Evolutionary conservation across 495 filamentous ascomycete species (phyloP), one percentile per base, ranked within the genome.

Genomic region (Rostrohypoxylon terebratum): DNA sequence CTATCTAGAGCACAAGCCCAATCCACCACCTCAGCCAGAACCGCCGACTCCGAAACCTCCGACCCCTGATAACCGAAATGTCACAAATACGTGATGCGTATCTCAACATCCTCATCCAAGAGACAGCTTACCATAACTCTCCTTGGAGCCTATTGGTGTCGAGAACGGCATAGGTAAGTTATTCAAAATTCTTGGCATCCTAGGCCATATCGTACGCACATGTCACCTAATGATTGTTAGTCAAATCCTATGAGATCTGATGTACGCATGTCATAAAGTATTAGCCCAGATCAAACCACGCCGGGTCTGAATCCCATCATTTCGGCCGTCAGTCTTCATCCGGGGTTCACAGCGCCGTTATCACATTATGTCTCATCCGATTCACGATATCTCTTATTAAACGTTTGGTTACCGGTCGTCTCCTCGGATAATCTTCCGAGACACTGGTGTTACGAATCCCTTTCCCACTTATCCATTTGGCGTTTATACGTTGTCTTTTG

Each of bases 11-110:
- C 68, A 72, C 33, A 75, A 75, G 31, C 72, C 72, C 28, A n/a
- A 63, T 21, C 72, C 72, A 14, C 72, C 72, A 53, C 72, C 72
- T 23, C 68, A 38, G 42, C 72, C 72, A 34, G 68, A 71, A 38
- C 72, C 72, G 18, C 72, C 72, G 5, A 75, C 72, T 1, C 72
- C 72, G 45, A 75, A 71, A 21, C 72, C 72, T 36, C 72, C 72
- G 5, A 48, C 21, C 23, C 72, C 72, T 36, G 64, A 71, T 68
- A 55, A 65, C 54, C 59, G 54, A 53, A 50, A 61, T 1, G 28
- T 33, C n/a, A 18, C 45, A 21, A 53, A 71, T 44, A 54, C 58
- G 23, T 75, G 40, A 68, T 14, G 9, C 9, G n/a, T 34, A 33
- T n/a, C 18, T 38, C 57, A 25, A 20, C 23, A 45, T 63, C 36